Conservation (phyloP, 1,284 basidiomycete species). For the Phylloporus gajari region DNA sequence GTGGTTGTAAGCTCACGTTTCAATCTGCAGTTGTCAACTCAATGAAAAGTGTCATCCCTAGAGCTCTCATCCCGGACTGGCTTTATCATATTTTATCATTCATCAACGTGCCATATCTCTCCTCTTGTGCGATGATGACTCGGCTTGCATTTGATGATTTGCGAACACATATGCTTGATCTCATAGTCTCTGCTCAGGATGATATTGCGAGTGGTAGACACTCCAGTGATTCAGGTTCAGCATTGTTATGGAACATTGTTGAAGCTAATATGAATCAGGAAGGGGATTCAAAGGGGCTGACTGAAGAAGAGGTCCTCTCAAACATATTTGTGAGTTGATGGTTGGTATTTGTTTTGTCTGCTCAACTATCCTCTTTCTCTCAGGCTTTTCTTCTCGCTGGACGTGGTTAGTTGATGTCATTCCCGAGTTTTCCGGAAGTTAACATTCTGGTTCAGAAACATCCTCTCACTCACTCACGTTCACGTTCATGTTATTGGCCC, state of each 20-base stretch:
- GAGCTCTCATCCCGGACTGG: conserved; percentile 47
- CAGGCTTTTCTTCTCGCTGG: conserved; percentile 54
- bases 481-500: conserved; percentile 53
- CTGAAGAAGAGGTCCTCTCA: conserved; percentile 57
- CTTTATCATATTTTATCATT: conserved; percentile 40
- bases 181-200: conserved; percentile 49
- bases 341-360: not conserved
- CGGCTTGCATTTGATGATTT: conserved; percentile 48
- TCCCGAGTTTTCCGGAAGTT: not conserved
- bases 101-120: conserved; percentile 49
- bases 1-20: conserved; percentile 48
- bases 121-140: conserved; percentile 39
- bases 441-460: conserved; percentile 48
- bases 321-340: conserved; percentile 54
- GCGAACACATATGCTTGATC: conserved; percentile 51
- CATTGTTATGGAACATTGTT: conserved; percentile 55
- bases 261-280: conserved; percentile 55
- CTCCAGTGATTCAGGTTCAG: conserved; percentile 45
- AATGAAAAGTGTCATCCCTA: conserved; percentile 43
- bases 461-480: conserved; percentile 57
- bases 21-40: conserved; percentile 46
- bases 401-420: conserved; percentile 29
- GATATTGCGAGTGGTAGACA: conserved; percentile 40
- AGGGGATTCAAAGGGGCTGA: conserved; percentile 44
- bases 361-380: not conserved